Conservation (phyloP, 1,284 basidiomycete genomes). For the Ustilago loliicola region DNA sequence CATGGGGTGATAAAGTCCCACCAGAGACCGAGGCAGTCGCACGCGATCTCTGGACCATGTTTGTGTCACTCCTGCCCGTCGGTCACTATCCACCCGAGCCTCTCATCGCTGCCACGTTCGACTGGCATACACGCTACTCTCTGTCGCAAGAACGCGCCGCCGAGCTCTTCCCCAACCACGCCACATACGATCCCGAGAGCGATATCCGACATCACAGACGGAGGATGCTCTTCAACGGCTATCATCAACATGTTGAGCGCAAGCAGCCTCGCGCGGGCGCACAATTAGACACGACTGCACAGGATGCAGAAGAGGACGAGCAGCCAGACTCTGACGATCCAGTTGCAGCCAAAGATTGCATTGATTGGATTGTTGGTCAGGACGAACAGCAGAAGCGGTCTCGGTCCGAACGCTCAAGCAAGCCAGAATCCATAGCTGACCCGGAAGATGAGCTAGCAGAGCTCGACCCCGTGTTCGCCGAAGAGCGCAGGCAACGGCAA, state of each 20-base stretch:
- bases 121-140: constrained; percentile 48
- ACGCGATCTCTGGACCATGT: constrained; percentile 63
- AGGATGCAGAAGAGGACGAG: constrained; percentile 15
- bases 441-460: constrained; percentile 48
- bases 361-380: constrained; percentile 44
- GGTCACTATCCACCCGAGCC: constrained; percentile 51
- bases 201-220: constrained; percentile 43
- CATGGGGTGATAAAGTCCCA: constrained; percentile 50
- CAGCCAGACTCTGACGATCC: constrained; percentile 32
- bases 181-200: constrained; percentile 36
- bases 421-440: constrained; percentile 34
- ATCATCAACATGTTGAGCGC: constrained; percentile 26
- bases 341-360: constrained; percentile 31
- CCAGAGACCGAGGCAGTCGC: constrained; percentile 54
- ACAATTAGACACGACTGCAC: neutral
- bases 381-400: constrained; percentile 18
- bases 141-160: constrained; percentile 38
- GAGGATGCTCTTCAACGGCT: constrained; percentile 40
- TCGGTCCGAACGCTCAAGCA: constrained; percentile 29
- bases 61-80: constrained; percentile 44
- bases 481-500: constrained; percentile 33
- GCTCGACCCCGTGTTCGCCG: constrained; percentile 51
- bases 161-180: constrained; percentile 38
- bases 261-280: neutral
- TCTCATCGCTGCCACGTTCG: constrained; percentile 50